phyloP scores from a whole-genome alignment of 495 filamentous ascomycete genomes.

The Aspergillus cavernicola region DNA sequence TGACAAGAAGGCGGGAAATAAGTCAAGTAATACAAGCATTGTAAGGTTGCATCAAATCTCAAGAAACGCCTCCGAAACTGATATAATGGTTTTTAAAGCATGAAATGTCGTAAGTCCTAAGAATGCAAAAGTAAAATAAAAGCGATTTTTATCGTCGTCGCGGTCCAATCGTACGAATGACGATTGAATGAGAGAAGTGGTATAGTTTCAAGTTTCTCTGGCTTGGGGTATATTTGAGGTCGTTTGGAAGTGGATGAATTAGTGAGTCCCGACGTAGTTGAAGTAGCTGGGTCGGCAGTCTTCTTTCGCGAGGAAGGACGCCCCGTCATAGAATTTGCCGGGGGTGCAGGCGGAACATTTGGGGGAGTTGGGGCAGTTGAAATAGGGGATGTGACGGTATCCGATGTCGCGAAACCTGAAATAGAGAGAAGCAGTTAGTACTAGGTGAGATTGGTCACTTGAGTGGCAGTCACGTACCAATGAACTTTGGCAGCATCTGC shows the following conservation, averaged over 20 bases:
- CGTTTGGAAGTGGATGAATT: slow-evolving; percentile 9
- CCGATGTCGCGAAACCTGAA: slow-evolving; percentile 97
- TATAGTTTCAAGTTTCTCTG: not conserved
- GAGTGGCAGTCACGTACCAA: slow-evolving; percentile 60
- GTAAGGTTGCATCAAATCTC: too few relatives aligned
- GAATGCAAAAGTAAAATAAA: slow-evolving; percentile 15
- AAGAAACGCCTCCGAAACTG: slow-evolving; percentile 20
- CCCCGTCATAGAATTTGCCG: slow-evolving; percentile 85
- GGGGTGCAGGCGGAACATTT: slow-evolving; percentile 89
- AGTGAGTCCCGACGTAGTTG: slow-evolving; percentile 84
- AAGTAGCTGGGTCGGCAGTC: slow-evolving; percentile 98
- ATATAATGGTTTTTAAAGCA: slow-evolving; percentile 30
- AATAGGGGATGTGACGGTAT: slow-evolving; percentile 97
- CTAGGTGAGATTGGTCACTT: too few relatives aligned
- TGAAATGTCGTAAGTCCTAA: slow-evolving; percentile 26
- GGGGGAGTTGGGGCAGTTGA: slow-evolving; percentile 95
- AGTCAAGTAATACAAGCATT: not conserved
- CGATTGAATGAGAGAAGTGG: not conserved
- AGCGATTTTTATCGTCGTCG: slow-evolving; percentile 1
- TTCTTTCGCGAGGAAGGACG: slow-evolving; percentile 76
- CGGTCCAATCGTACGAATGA: slow-evolving; percentile 1
- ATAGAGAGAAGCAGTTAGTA: too few relatives aligned
- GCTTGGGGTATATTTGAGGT: not conserved
- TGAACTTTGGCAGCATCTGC: slow-evolving; percentile 88
- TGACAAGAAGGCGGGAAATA: not conserved